Evolutionary conservation across 2,329 filamentous ascomycete species (phyloP).

Genomic region (Gnomoniopsis smithogilvyi): DNA sequence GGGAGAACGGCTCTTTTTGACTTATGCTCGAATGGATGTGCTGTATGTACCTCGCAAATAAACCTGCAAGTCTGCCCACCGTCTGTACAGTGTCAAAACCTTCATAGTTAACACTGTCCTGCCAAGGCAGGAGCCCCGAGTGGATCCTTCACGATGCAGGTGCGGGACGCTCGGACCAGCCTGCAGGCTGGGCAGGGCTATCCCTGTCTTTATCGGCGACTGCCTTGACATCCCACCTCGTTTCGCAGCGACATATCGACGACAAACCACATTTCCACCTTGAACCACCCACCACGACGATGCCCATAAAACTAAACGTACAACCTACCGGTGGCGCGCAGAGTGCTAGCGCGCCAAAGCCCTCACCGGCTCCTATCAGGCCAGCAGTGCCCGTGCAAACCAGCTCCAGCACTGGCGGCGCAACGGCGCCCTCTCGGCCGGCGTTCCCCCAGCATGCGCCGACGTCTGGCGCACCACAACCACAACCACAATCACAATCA

Average conservation of each 20-base stretch:
- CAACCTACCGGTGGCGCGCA: slow-evolving; percentile 21
- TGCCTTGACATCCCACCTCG: neutral
- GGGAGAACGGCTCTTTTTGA: too few relatives aligned
- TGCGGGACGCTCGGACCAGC: slow-evolving; percentile 30
- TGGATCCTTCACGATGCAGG: too few relatives aligned
- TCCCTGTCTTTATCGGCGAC: slow-evolving; percentile 7
- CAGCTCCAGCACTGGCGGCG: slow-evolving; percentile 20
- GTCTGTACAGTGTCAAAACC: too few relatives aligned
- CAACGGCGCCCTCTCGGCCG: slow-evolving; percentile 33
- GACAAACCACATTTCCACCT: neutral
- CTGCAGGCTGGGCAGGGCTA: neutral
- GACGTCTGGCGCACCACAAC: slow-evolving; percentile 26
- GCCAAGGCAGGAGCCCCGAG: too few relatives aligned
- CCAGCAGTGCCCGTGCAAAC: slow-evolving; percentile 17
- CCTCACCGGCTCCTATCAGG: neutral
- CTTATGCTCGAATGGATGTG: too few relatives aligned
- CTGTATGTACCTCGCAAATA: too few relatives aligned
- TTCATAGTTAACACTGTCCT: too few relatives aligned
- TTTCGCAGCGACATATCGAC: neutral
- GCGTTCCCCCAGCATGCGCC: neutral
- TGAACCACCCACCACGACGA: slow-evolving; percentile 14
- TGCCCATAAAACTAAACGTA: slow-evolving; percentile 29
- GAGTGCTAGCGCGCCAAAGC: slow-evolving; percentile 16
- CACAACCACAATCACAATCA: slow-evolving; percentile 22
- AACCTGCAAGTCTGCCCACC: too few relatives aligned